Conservation (phyloP, 2,329 filamentous ascomycete genomes). For the Neospermospora avenae region DNA sequence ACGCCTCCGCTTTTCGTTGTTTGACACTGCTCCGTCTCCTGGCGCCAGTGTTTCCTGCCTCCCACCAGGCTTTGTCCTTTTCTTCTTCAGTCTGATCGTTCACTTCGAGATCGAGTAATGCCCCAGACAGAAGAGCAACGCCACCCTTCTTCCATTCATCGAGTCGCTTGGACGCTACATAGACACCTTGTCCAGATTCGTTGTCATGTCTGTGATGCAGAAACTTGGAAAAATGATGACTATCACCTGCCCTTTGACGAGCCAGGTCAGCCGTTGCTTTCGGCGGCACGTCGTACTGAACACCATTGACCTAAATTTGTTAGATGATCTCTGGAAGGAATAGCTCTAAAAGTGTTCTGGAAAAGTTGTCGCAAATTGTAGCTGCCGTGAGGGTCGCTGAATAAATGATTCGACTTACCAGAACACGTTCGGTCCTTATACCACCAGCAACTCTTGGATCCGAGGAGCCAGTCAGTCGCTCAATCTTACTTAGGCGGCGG, state of each 20-base stretch:
- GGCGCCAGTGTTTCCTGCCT: constrained; percentile 49
- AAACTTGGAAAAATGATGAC: constrained; percentile 31
- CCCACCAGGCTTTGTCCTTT: constrained; percentile 72
- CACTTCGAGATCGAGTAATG: constrained; percentile 57
- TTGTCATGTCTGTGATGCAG: constrained; percentile 32
- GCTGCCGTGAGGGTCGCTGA: background rate
- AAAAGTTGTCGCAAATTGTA: background rate
- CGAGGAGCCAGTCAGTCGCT: constrained; percentile 30
- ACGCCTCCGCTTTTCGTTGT: constrained; percentile 54
- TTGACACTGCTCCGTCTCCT: constrained; percentile 37
- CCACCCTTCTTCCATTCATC: constrained; percentile 72
- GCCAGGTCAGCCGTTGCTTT: constrained; percentile 13
- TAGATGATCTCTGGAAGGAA: background rate
- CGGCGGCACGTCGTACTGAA: constrained; percentile 22
- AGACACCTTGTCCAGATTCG: constrained; percentile 51
- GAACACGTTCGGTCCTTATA: constrained; percentile 22
- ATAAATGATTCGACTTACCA: constrained; percentile 9
- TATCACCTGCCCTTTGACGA: constrained; percentile 15
- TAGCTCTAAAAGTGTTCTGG: background rate
- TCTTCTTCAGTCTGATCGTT: constrained; percentile 39
- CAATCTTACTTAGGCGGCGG: constrained; percentile 31
- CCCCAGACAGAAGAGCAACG: constrained; percentile 56
- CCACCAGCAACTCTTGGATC: constrained; percentile 14
- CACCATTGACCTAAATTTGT: constrained; percentile 21
- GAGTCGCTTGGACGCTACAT: constrained; percentile 57